phyloP scores from a whole-genome alignment of 2,329 filamentous ascomycete genomes.

The Mycosphaerella sp. region DNA sequence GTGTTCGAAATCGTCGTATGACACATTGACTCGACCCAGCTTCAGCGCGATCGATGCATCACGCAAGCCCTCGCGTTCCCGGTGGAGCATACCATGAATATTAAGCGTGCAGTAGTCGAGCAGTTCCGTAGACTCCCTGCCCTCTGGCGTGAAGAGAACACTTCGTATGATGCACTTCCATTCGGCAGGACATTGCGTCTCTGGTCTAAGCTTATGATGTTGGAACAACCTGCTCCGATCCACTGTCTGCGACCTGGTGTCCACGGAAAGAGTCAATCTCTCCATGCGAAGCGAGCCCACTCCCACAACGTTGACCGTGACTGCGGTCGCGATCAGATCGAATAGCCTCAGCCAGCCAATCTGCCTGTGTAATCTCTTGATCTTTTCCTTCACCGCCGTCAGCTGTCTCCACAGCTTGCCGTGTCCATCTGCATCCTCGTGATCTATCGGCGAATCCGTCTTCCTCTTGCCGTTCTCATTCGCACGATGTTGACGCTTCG shows the following conservation, averaged over 20 bases:
- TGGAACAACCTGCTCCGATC: conserved; percentile 86
- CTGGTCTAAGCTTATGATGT: conserved; percentile 60
- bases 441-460: conserved; percentile 15
- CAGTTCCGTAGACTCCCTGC: conserved; percentile 76
- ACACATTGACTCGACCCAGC: conserved; percentile 81
- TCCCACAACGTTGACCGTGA: conserved; percentile 67
- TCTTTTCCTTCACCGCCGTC: conserved; percentile 70
- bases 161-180: conserved; percentile 87
- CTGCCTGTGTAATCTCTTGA: conserved; percentile 79
- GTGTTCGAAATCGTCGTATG: conserved; percentile 73
- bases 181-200: conserved; percentile 71
- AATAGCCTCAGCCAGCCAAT: conserved; percentile 86
- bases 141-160: conserved; percentile 80
- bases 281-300: conserved; percentile 82
- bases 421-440: conserved; percentile 34
- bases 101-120: conserved; percentile 84
- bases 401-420: conserved; percentile 76
- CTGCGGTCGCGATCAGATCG: conserved; percentile 78
- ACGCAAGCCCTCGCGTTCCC: conserved; percentile 75
- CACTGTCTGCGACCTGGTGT: conserved; percentile 85
- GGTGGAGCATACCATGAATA: conserved; percentile 83
- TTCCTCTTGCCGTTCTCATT: conserved; percentile 18
- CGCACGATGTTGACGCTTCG: conserved; percentile 13
- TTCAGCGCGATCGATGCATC: conserved; percentile 90
- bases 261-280: conserved; percentile 76